Conservation (phyloP, 1,284 basidiomycete species). For the Fomitopsis betulina region DNA sequence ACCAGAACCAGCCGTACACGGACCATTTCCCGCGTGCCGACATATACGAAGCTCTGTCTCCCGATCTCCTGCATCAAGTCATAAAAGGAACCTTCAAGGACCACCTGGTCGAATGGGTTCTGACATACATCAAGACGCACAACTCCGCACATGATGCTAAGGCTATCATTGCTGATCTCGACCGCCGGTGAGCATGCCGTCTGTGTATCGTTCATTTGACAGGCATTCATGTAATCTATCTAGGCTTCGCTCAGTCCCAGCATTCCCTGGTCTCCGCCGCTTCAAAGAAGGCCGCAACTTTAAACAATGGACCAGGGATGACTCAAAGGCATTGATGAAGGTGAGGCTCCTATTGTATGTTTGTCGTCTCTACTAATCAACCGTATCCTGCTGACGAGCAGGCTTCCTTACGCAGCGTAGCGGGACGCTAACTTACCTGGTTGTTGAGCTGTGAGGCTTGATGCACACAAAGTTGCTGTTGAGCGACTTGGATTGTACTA, state of each 20-base stretch:
- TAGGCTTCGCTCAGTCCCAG: slow-evolving; percentile 9
- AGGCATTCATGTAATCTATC: too few relatives aligned
- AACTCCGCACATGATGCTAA: not conserved
- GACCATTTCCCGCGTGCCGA: not conserved
- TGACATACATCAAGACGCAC: not conserved
- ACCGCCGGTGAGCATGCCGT: too few relatives aligned
- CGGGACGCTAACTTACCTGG: too few relatives aligned
- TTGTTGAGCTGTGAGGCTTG: too few relatives aligned
- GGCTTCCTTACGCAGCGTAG: too few relatives aligned
- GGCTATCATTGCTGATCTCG: slow-evolving; percentile 14
- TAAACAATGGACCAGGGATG: slow-evolving; percentile 21
- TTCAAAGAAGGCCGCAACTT: slow-evolving; percentile 16
- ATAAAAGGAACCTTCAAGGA: slow-evolving; percentile 6
- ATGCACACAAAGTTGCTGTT: too few relatives aligned
- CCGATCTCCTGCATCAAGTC: not conserved
- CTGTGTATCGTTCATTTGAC: too few relatives aligned
- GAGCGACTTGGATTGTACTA: too few relatives aligned
- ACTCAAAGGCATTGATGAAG: slow-evolving; percentile 23
- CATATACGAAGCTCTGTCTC: not conserved
- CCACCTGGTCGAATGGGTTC: slow-evolving; percentile 17
- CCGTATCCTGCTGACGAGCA: too few relatives aligned
- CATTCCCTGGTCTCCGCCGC: slow-evolving; percentile 13
- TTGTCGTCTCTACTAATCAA: too few relatives aligned
- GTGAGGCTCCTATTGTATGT: slow-evolving; percentile 1
- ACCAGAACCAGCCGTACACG: not conserved